These are phyloP conservation scores for Neurospora hispaniola DNA, from an alignment of 495 filamentous ascomycete genomes.

Conservation along the genomic window DNA sequence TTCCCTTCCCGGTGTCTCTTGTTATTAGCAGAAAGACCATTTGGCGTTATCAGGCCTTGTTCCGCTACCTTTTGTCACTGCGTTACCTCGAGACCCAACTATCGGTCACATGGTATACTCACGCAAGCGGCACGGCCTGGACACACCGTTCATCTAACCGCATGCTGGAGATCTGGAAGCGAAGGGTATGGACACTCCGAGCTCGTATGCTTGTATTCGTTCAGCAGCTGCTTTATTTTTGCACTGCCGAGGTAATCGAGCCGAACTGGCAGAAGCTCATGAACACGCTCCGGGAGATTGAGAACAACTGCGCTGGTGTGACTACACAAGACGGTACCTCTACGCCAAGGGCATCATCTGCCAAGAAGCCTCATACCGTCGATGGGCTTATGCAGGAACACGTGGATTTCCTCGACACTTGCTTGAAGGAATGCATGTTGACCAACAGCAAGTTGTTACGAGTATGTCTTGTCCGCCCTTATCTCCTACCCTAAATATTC, in stretches of 20 bases:
- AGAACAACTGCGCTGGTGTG: slow-evolving; percentile 39
- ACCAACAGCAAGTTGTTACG: slow-evolving; percentile 88
- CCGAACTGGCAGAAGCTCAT: slow-evolving; percentile 94
- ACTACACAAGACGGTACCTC: slow-evolving; percentile 12
- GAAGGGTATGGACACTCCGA: slow-evolving; percentile 80
- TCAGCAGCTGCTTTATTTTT: slow-evolving; percentile 92
- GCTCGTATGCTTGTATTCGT: slow-evolving; percentile 95
- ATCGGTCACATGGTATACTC: slow-evolving; percentile 78
- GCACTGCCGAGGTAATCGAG: slow-evolving; percentile 92
- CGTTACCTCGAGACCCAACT: slow-evolving; percentile 81
- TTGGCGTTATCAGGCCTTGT: slow-evolving; percentile 89
- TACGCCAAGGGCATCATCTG: slow-evolving; percentile 11
- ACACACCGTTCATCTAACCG: slow-evolving; percentile 63
- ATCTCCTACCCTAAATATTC: background rate
- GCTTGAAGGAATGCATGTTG: slow-evolving; percentile 97
- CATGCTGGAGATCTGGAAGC: slow-evolving; percentile 82
- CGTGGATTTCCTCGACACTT: slow-evolving; percentile 95
- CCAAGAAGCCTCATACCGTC: slow-evolving; percentile 52
- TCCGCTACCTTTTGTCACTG: slow-evolving; percentile 80
- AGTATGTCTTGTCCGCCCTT: slow-evolving; percentile 39
- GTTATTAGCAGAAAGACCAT: slow-evolving; percentile 95
- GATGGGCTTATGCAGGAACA: slow-evolving; percentile 99
- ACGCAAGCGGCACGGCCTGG: slow-evolving; percentile 78
- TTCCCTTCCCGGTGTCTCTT: slow-evolving; percentile 93
- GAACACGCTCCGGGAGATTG: slow-evolving; percentile 60